Conservation (phyloP, 2,329 filamentous ascomycete genomes). For the Diaporthe vaccinii region DNA sequence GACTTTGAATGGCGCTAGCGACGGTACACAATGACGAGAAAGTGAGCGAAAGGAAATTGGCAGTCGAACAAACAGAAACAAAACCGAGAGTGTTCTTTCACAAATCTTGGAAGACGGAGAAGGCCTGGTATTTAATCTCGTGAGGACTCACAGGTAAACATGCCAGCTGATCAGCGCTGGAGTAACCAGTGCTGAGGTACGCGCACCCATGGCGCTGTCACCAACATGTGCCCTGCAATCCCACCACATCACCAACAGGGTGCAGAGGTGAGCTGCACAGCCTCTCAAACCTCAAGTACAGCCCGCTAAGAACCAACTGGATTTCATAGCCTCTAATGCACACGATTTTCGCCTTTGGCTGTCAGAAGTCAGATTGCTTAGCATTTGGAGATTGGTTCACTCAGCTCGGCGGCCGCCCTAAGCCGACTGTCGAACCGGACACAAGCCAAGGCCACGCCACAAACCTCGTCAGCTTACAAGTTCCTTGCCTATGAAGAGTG, state of each 20-base stretch:
- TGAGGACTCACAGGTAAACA: not conserved
- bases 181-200: not conserved
- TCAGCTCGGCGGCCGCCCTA: slow-evolving; percentile 26
- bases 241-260: slow-evolving; percentile 5
- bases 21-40: not conserved
- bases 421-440: not conserved
- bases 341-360: not conserved
- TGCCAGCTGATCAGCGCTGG: slow-evolving; percentile 20
- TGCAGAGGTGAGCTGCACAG: slow-evolving; percentile 8
- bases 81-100: not conserved
- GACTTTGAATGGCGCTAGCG: too few relatives aligned
- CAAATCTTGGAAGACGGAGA: too few relatives aligned
- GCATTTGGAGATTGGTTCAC: not conserved
- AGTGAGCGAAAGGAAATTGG: not conserved
- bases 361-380: slow-evolving; percentile 7
- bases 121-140: not conserved
- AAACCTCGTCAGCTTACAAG: slow-evolving; percentile 2
- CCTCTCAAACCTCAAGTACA: not conserved
- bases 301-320: not conserved
- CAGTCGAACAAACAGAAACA: not conserved
- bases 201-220: not conserved
- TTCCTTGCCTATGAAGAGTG: not conserved
- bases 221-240: not conserved
- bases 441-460: not conserved
- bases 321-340: not conserved